These are phyloP conservation scores for Podaxis rugospora DNA, from an alignment of 768 basidiomycete species.

Conservation along the genomic window DNA sequence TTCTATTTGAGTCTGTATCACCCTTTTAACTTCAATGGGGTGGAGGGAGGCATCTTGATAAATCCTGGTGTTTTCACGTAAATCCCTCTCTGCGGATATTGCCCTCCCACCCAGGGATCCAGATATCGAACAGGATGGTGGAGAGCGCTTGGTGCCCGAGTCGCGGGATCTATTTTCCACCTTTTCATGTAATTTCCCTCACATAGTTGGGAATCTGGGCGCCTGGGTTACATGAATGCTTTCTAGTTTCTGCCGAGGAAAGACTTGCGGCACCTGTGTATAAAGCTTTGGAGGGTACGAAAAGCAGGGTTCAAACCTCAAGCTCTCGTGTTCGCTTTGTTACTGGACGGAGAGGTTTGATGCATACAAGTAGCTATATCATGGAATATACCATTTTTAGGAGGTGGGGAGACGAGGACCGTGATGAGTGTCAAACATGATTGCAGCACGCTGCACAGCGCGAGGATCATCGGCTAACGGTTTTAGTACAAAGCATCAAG, in stretches of 20 bases:
- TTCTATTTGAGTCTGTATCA: not conserved
- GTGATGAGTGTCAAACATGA: not conserved
- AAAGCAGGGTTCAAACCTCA: slow-evolving; percentile 11
- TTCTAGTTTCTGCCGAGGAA: slow-evolving; percentile 39
- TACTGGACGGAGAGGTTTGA: slow-evolving; percentile 26
- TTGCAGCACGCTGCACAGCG: not conserved
- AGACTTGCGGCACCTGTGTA: slow-evolving; percentile 44
- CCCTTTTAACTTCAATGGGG: not conserved
- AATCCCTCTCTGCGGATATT: slow-evolving; percentile 54
- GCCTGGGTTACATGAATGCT: not conserved
- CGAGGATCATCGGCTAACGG: not conserved
- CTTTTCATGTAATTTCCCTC: too few species aligned
- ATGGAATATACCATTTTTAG: not conserved
- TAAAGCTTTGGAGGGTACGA: slow-evolving; percentile 32
- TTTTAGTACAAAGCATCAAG: not conserved
- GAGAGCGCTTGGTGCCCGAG: slow-evolving; percentile 35
- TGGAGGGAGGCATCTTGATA: slow-evolving; percentile 20
- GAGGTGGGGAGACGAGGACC: not conserved
- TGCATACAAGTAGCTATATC: not conserved
- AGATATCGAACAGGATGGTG: slow-evolving; percentile 70
- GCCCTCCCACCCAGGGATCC: slow-evolving; percentile 18
- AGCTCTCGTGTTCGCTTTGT: slow-evolving; percentile 43
- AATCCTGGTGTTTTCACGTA: slow-evolving; percentile 22
- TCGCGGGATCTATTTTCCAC: too few species aligned
- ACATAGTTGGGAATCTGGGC: too few species aligned